A percentile compares a stretch with the other conserved stretches of the same genome.
These are phyloP conservation scores for Fragilaria crotonensis DNA, from an alignment of 108 stramenopile species.

Conservation along the genomic window DNA sequence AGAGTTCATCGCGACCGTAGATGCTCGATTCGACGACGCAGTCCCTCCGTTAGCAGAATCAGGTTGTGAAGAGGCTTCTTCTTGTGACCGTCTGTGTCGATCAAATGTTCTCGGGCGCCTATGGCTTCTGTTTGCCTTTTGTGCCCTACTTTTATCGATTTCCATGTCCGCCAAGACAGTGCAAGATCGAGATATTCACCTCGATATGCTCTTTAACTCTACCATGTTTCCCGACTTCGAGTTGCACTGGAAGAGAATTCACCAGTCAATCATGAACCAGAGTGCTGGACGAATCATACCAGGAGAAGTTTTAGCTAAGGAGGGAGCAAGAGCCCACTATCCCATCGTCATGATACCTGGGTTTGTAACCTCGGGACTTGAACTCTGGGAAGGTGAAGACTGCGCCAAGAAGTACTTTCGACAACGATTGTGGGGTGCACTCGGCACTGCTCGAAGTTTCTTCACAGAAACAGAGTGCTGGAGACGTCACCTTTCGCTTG, in stretches of 20 bases:
- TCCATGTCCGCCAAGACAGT: background rate
- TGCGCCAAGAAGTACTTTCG: conserved; percentile 78
- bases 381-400: conserved; percentile 80
- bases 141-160: background rate
- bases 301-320: conserved; percentile 40
- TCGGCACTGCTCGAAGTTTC: conserved; percentile 55
- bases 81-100: too few relatives aligned
- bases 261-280: background rate
- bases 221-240: background rate
- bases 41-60: too few relatives aligned
- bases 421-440: conserved; percentile 75
- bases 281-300: conserved; percentile 19
- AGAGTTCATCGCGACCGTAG: too few relatives aligned
- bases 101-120: background rate
- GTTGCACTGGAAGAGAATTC: background rate
- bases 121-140: background rate
- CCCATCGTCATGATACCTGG: conserved; percentile 86
- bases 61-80: too few relatives aligned
- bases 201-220: background rate
- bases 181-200: background rate
- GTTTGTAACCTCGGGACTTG: conserved; percentile 80
- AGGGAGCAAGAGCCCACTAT: conserved; percentile 62
- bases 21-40: too few relatives aligned
- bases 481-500: conserved; percentile 63
- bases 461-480: conserved; percentile 74